Base-by-base conservation (phyloP, 805 yeast genomes). In the Tetrapisispora fleetii region DNA sequence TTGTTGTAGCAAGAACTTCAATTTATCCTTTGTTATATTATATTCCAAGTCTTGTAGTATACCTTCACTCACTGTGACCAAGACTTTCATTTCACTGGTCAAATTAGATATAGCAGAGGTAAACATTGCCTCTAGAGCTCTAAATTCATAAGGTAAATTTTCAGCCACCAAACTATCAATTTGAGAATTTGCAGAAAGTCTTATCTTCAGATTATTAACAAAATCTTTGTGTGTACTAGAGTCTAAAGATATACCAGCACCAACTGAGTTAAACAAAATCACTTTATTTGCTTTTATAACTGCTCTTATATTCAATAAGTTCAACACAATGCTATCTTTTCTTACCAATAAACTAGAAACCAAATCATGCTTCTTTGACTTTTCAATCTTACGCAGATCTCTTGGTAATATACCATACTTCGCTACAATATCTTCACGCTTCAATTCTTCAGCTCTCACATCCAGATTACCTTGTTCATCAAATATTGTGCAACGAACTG, bases 51-150 rank as follows among this genome's bases (percentile, higher is more conserved):
- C 95, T 33, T 72, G 69, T 40, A 93, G 69, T 9, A 90, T 78
- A 6, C 85, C 85, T 42, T 78, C 78, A 14, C 91, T 80, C 7
- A 85, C 83, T 0, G 85, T 83, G 8, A 80, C 77, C 55, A 87
- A 93, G 6, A 86, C 88, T 56, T 83, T 83, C 85, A 90, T 80
- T 61, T 93, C 99, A 1, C 90, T 81, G 43, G 83, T 82, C 44
- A 93, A 68, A 51, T 88, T 85, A 1, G 85, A 75, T 37, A 88
- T 75, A 2, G 87, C 95, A 46, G 85, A 82, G 30, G 87, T 80
- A 53, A 93, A 76, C 9, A 93, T 84, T 0, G 95, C 81, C 59
- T 93, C 99, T 37, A 93, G 62, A 0, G 97, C 99, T 43, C 95
- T 71, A 59, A 90, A 81, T 60, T 93, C 99, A 64, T 89, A 93